Evolutionary conservation across 257 asterid species (phyloP).

Genomic region (Osmanthus fragrans): DNA sequence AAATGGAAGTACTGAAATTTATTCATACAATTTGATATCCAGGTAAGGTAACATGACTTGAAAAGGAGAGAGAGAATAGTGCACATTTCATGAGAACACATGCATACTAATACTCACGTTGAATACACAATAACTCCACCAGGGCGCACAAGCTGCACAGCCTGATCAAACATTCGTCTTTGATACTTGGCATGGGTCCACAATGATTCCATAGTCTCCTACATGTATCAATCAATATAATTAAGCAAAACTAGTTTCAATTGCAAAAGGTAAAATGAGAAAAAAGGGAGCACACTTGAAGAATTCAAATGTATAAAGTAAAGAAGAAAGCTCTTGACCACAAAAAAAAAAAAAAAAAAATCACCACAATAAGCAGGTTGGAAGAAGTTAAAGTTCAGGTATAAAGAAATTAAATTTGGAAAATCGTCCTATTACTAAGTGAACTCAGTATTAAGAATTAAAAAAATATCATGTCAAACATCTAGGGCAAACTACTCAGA

Average conservation of each 20-base stretch:
- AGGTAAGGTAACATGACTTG: not conserved
- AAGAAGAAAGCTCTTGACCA: too few relatives aligned
- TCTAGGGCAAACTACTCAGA: not conserved
- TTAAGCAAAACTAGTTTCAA: not conserved
- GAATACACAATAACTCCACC: slow-evolving; percentile 96
- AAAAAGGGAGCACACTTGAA: not conserved
- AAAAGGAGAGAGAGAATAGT: not conserved
- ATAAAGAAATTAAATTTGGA: not conserved
- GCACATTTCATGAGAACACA: slow-evolving; percentile 9
- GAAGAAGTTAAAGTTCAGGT: not conserved
- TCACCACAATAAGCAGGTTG: not conserved
- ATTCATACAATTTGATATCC: not conserved
- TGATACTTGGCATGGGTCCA: slow-evolving; percentile 86
- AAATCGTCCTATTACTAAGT: not conserved
- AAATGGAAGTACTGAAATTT: not conserved
- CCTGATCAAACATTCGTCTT: slow-evolving; percentile 92
- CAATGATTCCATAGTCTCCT: slow-evolving; percentile 83
- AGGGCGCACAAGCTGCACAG: slow-evolving; percentile 96
- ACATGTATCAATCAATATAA: slow-evolving; percentile 12
- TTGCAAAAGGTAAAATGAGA: slow-evolving; percentile 4
- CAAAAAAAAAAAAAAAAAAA: not conserved
- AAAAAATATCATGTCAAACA: not conserved
- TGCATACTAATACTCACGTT: slow-evolving; percentile 58
- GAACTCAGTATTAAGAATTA: not conserved
- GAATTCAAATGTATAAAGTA: slow-evolving; percentile 16